phyloP scores from a whole-genome alignment of 306 rosid genomes.

The Pueraria montana region DNA sequence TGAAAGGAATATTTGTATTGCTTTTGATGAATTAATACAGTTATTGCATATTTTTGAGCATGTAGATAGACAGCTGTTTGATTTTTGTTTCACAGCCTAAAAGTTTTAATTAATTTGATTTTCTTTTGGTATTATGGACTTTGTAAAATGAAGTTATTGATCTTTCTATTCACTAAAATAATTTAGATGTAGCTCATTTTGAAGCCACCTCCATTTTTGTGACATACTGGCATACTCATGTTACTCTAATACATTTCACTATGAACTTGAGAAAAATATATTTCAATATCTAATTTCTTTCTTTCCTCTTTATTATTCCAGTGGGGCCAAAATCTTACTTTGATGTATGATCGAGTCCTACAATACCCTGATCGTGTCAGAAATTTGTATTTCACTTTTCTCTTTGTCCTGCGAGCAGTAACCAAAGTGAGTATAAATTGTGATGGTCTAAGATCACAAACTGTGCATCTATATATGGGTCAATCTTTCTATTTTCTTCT shows the following conservation, averaged over 20 bases:
- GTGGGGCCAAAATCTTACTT: conserved; percentile 91
- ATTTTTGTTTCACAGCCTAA: conserved; percentile 10
- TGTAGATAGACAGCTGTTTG: not conserved
- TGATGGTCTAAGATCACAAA: conserved; percentile 23
- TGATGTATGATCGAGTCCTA: conserved; percentile 86
- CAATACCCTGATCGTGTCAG: conserved; percentile 89
- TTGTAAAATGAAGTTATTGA: conserved; percentile 2
- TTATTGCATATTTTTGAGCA: conserved; percentile 32
- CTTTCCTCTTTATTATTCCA: conserved; percentile 53
- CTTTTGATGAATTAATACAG: conserved; percentile 37
- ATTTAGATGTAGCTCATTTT: conserved; percentile 2
- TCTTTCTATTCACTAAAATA: not conserved
- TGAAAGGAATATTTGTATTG: conserved; percentile 1
- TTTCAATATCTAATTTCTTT: conserved; percentile 33
- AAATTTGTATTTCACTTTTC: conserved; percentile 93
- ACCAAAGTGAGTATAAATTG: conserved; percentile 75
- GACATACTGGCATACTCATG: not conserved
- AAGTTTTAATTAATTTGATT: not conserved
- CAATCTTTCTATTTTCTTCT: conserved; percentile 8
- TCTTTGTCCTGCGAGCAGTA: conserved; percentile 95
- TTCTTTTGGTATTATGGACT: conserved; percentile 9
- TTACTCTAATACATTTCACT: conserved; percentile 1
- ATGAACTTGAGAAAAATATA: not conserved
- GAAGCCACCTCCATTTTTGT: conserved; percentile 23
- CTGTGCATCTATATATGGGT: not conserved